Evolutionary conservation across 1,139 yeast species (phyloP), one percentile per base, ranked within the genome.

Genomic region (Sugiyamaella paludigena): DNA sequence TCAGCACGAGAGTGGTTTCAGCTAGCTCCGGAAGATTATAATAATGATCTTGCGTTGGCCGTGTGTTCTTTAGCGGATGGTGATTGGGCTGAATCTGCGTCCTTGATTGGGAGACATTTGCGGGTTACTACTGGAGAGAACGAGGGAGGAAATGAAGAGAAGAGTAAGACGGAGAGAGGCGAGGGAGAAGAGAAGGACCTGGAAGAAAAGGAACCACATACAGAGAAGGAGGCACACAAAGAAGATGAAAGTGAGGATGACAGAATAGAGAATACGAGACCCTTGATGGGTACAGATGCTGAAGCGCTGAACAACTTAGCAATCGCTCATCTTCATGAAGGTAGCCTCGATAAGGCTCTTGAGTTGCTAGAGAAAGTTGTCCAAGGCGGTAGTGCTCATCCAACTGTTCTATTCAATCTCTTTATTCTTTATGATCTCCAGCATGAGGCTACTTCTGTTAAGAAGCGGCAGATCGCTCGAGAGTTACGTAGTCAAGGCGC

Each of bases 311-410:
- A 61, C 43, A 58, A 60, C 37, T 48, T 58, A 16, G 65, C 67
- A 1, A 44, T 64, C 12, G 55, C 62, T 4, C 50, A 59, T 38
- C 49, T 63, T 6, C 59, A 64, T 42, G 59, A 61, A 27, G 75
- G 78, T 36, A 69, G 79, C 30, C 72, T 80, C 47, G 73, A 70
- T 36, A 63, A 59, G 35, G 75, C 80, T 4, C 61, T 76, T 28
- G 58, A 65, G 10, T 69, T 74, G 41, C 65, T 81, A 2, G 65
- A 69, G 10, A 42, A 60, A 9, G 30, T 62, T 26, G 50, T 61
- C 7, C 47, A 50, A 11, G 19, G 55, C 1, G 64, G 62, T 9
- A 33, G 45, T 9, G 43, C 56, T 11, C 45, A 53, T 7, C 50
- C 63, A 8, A 55, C 60, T 8, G 45, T 62, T 7, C 39, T 65